A percentile compares a stretch with the other conserved stretches of the same genome.
Conservation (phyloP, 2,329 filamentous ascomycete species). For the Chalara sp. region DNA sequence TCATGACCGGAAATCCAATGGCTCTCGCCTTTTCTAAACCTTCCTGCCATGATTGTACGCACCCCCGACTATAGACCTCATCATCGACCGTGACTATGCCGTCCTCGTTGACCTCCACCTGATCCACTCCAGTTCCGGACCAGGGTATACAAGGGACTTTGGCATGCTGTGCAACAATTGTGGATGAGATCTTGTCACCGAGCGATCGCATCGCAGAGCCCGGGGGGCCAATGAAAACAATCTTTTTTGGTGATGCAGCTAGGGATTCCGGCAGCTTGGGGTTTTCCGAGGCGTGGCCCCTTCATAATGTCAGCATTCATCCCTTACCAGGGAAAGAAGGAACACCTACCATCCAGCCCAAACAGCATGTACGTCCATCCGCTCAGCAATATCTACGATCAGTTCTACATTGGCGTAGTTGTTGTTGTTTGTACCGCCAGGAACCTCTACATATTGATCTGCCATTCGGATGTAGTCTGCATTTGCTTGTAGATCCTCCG, state of each 20-base stretch:
- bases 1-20: conserved; percentile 99
- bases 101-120: conserved; percentile 69
- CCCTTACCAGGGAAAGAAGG: not conserved
- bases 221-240: conserved; percentile 96
- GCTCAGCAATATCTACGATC: conserved; percentile 97
- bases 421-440: conserved; percentile 99
- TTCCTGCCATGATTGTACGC: conserved; percentile 83
- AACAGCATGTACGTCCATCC: conserved; percentile 96
- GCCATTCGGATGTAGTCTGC: conserved; percentile 99
- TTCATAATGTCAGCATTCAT: conserved; percentile 29
- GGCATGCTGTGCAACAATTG: conserved; percentile 96
- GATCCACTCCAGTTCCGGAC: conserved; percentile 87
- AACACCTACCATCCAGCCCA: conserved; percentile 90
- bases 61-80: conserved; percentile 80
- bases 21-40: conserved; percentile 78
- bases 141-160: conserved; percentile 97
- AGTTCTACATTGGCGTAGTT: conserved; percentile 99
- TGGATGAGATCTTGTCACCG: conserved; percentile 99
- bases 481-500: conserved; percentile 94
- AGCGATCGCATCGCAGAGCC: conserved; percentile 98
- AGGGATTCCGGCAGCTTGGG: conserved; percentile 94
- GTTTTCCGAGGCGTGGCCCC: conserved; percentile 98
- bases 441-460: conserved; percentile 98
- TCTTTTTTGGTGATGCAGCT: conserved; percentile 94
- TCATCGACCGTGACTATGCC: conserved; percentile 92